Evolutionary conservation across 2,329 filamentous ascomycete genomes (phyloP).

Genomic region (Colletotrichum eleusines): DNA sequence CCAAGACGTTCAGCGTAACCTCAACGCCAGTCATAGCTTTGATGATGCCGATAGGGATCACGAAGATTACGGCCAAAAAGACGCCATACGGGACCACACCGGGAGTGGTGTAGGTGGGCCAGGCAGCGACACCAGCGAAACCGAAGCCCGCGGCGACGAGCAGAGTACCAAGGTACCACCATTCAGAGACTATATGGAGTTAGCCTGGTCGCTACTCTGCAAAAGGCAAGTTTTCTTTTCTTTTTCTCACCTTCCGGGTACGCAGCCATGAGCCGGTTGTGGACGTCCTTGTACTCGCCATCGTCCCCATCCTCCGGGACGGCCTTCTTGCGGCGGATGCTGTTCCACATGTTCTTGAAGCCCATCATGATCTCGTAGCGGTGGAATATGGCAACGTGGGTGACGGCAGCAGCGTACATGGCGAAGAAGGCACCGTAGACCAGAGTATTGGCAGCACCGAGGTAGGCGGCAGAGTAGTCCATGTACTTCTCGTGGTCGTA

Average conservation of each 20-base stretch:
- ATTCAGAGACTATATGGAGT: conserved; percentile 51
- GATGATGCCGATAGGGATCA: conserved; percentile 60
- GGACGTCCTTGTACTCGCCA: conserved; percentile 52
- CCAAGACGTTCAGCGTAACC: conserved; percentile 59
- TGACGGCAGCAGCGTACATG: conserved; percentile 47
- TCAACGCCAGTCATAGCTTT: conserved; percentile 57
- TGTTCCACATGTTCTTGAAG: conserved; percentile 46
- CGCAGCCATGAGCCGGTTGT: conserved; percentile 50
- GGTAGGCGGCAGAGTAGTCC: conserved; percentile 45
- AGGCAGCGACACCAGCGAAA: conserved; percentile 54
- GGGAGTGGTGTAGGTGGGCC: conserved; percentile 56
- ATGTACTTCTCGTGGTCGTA: conserved; percentile 55
- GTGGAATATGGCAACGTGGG: conserved; percentile 50
- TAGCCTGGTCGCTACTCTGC: background rate
- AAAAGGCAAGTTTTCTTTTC: too few relatives aligned
- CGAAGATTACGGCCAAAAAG: conserved; percentile 56
- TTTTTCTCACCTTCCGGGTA: conserved; percentile 46
- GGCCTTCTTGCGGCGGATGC: conserved; percentile 45
- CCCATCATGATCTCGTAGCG: conserved; percentile 48
- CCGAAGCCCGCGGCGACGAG: conserved; percentile 52
- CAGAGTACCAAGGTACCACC: conserved; percentile 56
- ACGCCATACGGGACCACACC: conserved; percentile 58
- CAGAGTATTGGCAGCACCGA: conserved; percentile 46
- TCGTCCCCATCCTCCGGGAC: conserved; percentile 47
- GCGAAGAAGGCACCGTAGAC: conserved; percentile 50